Evolutionary conservation across 352 stramenopile species (phyloP), one percentile per base, ranked within the genome.

Genomic region (Thraustotheca clavata): DNA sequence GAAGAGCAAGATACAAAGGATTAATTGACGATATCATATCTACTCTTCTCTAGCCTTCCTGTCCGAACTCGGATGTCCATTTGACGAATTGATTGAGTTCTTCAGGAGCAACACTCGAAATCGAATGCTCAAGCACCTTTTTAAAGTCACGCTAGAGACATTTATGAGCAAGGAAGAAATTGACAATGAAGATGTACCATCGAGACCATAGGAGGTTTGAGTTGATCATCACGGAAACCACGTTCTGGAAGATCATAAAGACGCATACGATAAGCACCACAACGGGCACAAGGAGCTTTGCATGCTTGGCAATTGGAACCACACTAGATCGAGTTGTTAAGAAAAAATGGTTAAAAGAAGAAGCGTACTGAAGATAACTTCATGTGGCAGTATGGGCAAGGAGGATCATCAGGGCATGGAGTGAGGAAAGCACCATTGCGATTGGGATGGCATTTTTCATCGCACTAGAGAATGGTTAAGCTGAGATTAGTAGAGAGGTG

Each of bases 61-160:
- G 92, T 41, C 97, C 97, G 85, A 99, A 99, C 73, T 99, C 87
- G 32, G 92, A 87, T 6, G 97, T 99, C 97, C 97, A 99, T 66
- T 99, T 95, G 18, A 95, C 80, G 69, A 99, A 99, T 29, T 94
- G 83, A 54, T 94, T 86, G 40, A 99, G 86, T 73, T 99, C 97
- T 16, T 98, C 93, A 34, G 82, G 68, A 7, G 94, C 96, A n/a
- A 99, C 97, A 49, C 95, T 97, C 1, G 88, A 92, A 41, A 95
- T 84, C 4, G 89, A 96, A 74, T 97, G 93, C 60, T 91, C 84
- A 72, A 99, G 80, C 18, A 98, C 94, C 59, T 83, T 88, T 63
- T 96, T 80, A 75, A 99, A 99, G 76, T 99, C 96, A 49, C 82
- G 87, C 73, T 97, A 70, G 11, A 69, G 7, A 18, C 43, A 16